Evolutionary conservation across 139 green algal genomes (phyloP).

Genomic region (Tetratostichococcus sp.): DNA sequence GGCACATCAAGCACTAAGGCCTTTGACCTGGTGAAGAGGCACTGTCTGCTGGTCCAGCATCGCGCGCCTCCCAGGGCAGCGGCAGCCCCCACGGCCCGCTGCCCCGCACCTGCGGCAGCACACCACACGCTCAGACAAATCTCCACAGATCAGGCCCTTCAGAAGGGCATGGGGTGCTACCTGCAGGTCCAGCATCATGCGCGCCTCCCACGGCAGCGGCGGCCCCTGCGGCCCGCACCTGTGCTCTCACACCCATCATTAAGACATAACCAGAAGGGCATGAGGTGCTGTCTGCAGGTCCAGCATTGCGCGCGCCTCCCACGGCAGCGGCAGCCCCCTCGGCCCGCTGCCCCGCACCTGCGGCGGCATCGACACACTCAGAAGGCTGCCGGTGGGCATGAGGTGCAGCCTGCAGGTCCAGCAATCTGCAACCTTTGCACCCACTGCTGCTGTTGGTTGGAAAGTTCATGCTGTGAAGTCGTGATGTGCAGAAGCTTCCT

Average conservation of each 20-base stretch:
- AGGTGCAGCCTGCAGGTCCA: conserved; percentile 27
- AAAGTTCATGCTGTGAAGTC: no score
- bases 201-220: conserved; percentile 36
- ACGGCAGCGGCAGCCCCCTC: not conserved
- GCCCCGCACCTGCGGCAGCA: not conserved
- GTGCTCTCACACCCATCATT: not conserved
- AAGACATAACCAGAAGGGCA: no score
- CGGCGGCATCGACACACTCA: not conserved
- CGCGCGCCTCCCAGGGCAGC: not conserved
- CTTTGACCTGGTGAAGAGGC: not conserved
- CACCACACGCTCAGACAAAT: not conserved
- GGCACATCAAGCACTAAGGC: not conserved
- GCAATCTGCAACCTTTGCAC: no score
- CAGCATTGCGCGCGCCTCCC: not conserved
- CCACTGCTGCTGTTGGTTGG: no score
- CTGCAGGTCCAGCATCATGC: conserved; percentile 28
- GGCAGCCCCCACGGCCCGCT: not conserved
- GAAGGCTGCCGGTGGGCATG: no score
- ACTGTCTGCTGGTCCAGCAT: not conserved
- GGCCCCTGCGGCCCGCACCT: conserved; percentile 37
- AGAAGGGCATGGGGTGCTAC: no score
- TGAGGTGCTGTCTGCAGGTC: not conserved
- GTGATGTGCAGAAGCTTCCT: no score
- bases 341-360: not conserved
- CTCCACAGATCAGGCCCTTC: not conserved